Evolutionary conservation across 495 filamentous ascomycete species (phyloP), one percentile per base, ranked within the genome.

Genomic region (Neurospora discreta): DNA sequence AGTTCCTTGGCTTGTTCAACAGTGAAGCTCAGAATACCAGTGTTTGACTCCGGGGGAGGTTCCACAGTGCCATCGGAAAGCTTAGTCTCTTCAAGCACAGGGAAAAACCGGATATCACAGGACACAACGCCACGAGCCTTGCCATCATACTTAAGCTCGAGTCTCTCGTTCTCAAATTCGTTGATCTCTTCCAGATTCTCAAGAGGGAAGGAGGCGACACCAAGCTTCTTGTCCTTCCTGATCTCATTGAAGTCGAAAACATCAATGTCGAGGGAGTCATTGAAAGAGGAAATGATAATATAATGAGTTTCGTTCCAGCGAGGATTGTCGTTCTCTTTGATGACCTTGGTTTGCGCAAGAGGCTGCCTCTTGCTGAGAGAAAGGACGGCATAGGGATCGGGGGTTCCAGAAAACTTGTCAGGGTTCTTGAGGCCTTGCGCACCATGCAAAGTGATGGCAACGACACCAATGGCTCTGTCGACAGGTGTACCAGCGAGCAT

Each of bases 291-390:
- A 75, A 99, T 87, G 72, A 98, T 94, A 73, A 98, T 87, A 78
- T 97, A 97, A 76, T 97, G 88, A 0, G 96, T 99, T 80, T 98
- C 95, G 77, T 94, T 93, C 96, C 96, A 99, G 74, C 90, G 88
- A 8, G 95, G 95, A 78, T 92, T 95, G 58, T 90, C 87, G 71
- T 87, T 94, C 77, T 97, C 93, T 72, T 92, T 88, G 74, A 97
- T 81, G 44, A 87, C 91, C 85, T 97, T 98, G 67, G 95, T 99
- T 75, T 92, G 90, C 6, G 90, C 95, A 39, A 99, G 88, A 70
- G 90, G 88, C 41, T 84, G 85, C 18, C 94, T 87, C 75, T 88
- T 88, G 80, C 97, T 97, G 77, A 99, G 85, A 13, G 93, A 94
- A n/a, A 98, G 83, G 10, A 91, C 84, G 10, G 91, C 89, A 75